phyloP scores from a whole-genome alignment of 2,329 filamentous ascomycete species.

The Fusarium palustre region DNA sequence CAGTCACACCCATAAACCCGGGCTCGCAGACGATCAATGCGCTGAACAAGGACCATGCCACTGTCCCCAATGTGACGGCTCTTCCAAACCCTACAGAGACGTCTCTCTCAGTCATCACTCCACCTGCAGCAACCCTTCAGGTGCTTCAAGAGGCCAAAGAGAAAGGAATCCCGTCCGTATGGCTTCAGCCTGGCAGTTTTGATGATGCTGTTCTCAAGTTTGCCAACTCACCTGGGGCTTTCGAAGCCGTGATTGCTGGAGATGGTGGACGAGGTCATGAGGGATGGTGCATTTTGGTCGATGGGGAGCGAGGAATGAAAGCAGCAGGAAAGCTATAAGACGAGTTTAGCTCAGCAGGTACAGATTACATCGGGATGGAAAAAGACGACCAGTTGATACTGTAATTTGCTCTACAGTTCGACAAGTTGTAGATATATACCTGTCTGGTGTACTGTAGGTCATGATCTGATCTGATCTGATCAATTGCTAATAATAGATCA shows the following conservation, averaged over 20 bases:
- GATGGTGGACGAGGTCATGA: conserved; percentile 74
- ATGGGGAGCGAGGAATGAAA: conserved; percentile 75
- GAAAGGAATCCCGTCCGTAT: conserved; percentile 79
- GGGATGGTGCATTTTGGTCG: conserved; percentile 89
- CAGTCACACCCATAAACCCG: conserved; percentile 88
- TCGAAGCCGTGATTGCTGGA: conserved; percentile 76
- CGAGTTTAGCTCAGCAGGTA: background rate
- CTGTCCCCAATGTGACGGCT: conserved; percentile 72
- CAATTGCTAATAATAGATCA: background rate
- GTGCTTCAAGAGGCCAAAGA: conserved; percentile 82
- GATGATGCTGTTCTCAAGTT: conserved; percentile 79
- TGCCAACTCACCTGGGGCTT: conserved; percentile 70
- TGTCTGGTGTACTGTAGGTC: background rate
- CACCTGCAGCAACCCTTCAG: conserved; percentile 78
- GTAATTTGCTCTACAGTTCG: background rate
- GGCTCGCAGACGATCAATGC: conserved; percentile 73
- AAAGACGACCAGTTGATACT: background rate
- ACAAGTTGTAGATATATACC: background rate
- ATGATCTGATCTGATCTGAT: background rate
- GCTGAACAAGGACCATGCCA: conserved; percentile 66
- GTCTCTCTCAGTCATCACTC: conserved; percentile 87
- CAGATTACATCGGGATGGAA: background rate
- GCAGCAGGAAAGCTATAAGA: conserved; percentile 64
- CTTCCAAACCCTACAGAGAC: conserved; percentile 77
- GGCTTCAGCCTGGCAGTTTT: conserved; percentile 92